These are phyloP conservation scores for Agroathelia rolfsii DNA, from an alignment of 1,284 basidiomycete species.

Conservation along the genomic window DNA sequence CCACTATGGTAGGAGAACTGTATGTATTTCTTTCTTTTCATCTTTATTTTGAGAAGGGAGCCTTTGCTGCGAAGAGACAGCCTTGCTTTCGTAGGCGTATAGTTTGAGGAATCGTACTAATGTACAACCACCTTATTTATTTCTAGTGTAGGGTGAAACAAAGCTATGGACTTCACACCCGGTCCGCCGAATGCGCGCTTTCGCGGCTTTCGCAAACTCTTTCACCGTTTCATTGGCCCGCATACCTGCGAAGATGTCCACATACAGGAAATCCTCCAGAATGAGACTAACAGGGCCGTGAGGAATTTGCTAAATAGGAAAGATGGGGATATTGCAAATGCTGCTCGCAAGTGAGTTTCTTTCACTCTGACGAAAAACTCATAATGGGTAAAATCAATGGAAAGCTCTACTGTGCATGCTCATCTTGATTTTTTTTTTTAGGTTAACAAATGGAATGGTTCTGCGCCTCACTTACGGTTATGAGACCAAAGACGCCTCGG, in stretches of 20 bases:
- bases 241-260: constrained; percentile 18
- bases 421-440: constrained; percentile 10
- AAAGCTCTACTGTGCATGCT: not conserved
- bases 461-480: constrained; percentile 30
- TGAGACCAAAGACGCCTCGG: constrained; percentile 18
- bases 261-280: constrained; percentile 20
- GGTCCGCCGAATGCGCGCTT: constrained; percentile 27
- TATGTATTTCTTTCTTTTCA: constrained; percentile 14
- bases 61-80: no score
- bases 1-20: constrained; percentile 34
- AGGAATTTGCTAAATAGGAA: constrained; percentile 22
- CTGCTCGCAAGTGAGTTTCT: constrained; percentile 21
- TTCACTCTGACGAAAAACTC: no score
- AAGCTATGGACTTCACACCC: constrained; percentile 28
- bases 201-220: constrained; percentile 28
- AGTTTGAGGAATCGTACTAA: no score
- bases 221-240: constrained; percentile 29
- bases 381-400: constrained; percentile 2
- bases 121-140: no score
- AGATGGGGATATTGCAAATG: constrained; percentile 21
- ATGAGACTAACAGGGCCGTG: constrained; percentile 22
- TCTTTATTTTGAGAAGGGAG: no score
- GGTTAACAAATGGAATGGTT: constrained; percentile 27
- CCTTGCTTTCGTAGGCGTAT: no score
- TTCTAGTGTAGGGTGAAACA: constrained; percentile 34